Conservation (phyloP, 345 rosid species). For the Trapa incisa region DNA sequence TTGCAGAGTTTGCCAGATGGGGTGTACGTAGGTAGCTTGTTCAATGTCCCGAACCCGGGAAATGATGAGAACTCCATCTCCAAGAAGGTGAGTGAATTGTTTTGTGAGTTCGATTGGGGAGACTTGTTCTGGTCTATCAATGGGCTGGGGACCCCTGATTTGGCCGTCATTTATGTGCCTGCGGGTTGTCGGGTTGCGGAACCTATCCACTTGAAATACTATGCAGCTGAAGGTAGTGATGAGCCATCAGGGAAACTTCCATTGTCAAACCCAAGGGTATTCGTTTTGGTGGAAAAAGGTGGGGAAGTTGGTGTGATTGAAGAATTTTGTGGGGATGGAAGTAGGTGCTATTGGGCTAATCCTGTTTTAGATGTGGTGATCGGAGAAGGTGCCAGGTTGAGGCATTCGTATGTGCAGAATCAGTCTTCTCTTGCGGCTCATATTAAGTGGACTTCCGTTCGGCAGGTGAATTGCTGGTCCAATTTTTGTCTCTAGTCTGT, state of each 20-base stretch:
- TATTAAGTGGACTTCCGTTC: slow-evolving; percentile 78
- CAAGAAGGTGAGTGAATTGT: slow-evolving; percentile 32
- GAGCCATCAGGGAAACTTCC: slow-evolving; percentile 42
- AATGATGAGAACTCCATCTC: slow-evolving; percentile 15
- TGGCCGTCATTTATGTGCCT: slow-evolving; percentile 72
- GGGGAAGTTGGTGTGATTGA: slow-evolving; percentile 73
- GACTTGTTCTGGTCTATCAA: slow-evolving; percentile 88
- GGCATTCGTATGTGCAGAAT: slow-evolving; percentile 74
- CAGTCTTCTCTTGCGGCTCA: slow-evolving; percentile 70
- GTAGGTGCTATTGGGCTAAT: slow-evolving; percentile 66
- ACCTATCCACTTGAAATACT: slow-evolving; percentile 61
- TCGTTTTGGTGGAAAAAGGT: slow-evolving; percentile 66
- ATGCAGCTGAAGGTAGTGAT: slow-evolving; percentile 51
- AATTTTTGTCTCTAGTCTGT: too few species aligned
- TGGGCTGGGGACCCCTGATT: slow-evolving; percentile 82
- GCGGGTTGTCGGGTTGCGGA: slow-evolving; percentile 55
- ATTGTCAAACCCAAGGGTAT: slow-evolving; percentile 81
- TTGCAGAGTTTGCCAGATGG: slow-evolving; percentile 53
- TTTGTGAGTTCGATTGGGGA: slow-evolving; percentile 52
- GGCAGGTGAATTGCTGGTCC: slow-evolving; percentile 37
- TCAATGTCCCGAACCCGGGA: slow-evolving; percentile 16
- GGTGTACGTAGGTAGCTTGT: slow-evolving; percentile 64
- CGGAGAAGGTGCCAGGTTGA: slow-evolving; percentile 46
- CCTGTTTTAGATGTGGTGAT: slow-evolving; percentile 59
- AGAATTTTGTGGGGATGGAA: slow-evolving; percentile 50